Evolutionary conservation across 306 rosid species (phyloP), one percentile per base, ranked within the genome.

Genomic region (Dalbergia oliveri): DNA sequence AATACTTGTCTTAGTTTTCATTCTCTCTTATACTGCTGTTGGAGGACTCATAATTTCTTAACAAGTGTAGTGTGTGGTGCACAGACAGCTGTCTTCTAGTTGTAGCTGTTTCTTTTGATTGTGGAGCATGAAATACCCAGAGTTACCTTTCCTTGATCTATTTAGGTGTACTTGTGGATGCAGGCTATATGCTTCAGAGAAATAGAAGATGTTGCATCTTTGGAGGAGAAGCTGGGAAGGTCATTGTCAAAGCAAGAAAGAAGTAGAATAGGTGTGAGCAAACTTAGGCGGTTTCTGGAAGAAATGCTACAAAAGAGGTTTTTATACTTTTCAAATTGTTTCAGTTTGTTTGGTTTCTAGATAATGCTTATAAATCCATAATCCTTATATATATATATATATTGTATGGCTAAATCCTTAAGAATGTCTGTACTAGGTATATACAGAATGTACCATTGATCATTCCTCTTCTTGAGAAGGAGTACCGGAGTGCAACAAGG

Each of bases 401-500:
- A 68, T 75, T 72, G 57, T 45, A 18, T 75, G 61, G 47, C 57
- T 86, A 58, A 75, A 49, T 82, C 57, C 75, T 79, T 83, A 58
- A 75, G 50, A 83, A 68, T 80, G 81, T 75, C 26, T 76, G 65
- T 88, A 82, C 84, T 73, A 94, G 99, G 97, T 95, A 95, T 82
- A 90, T 95, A 94, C 91, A 86, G 79, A 93, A 87, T 5, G 92
- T 95, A 50, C 99, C 98, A 16, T 73, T 89, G 83, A 93, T 95
- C 86, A 85, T 95, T 86, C 97, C 99, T 57, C 99, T 95, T 84
- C 99, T 95, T 66, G 99, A 95, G 85, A 95, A 93, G 93, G 97
- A 95, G 91, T 79, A 88, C 82, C 86, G 94, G 41, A 89, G 89
- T 80, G 88, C 89, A 63, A 88, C 92, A 72, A 89, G 93, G 86